Evolutionary conservation across 306 rosid genomes (phyloP).

Genomic region (Dalbergia oliveri): DNA sequence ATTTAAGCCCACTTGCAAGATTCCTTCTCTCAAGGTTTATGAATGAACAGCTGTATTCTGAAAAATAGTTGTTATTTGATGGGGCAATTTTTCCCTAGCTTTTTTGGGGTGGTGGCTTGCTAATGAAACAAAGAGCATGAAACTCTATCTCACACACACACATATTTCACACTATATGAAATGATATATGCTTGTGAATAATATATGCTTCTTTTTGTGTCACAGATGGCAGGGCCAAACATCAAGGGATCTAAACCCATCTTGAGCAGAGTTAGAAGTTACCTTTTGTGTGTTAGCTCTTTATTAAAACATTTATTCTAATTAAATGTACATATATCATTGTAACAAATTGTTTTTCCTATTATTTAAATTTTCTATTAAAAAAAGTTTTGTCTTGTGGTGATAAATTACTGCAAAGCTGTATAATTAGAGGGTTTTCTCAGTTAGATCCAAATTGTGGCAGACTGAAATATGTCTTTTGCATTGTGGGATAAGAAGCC

Average conservation of each 20-base stretch:
- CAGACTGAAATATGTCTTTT: conserved; percentile 29
- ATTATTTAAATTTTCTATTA: conserved; percentile 35
- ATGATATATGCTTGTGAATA: conserved; percentile 33
- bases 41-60: conserved; percentile 27
- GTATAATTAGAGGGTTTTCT: conserved; percentile 62
- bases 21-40: conserved; percentile 95
- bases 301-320: conserved; percentile 52
- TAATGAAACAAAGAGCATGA: conserved; percentile 21
- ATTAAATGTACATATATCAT: conserved; percentile 84
- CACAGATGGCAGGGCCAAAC: conserved; percentile 99
- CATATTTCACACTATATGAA: neutral
- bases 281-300: conserved; percentile 54
- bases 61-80: conserved; percentile 14
- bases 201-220: conserved; percentile 42
- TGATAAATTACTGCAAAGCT: conserved; percentile 53
- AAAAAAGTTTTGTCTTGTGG: conserved; percentile 50
- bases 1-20: conserved; percentile 93
- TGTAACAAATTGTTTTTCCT: conserved; percentile 58
- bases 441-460: conserved; percentile 54
- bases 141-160: neutral
- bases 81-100: conserved; percentile 3
- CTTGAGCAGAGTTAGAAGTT: conserved; percentile 57
- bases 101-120: neutral
- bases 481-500: conserved; percentile 34
- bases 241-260: conserved; percentile 75